These are phyloP conservation scores for Marasmius oreades DNA, from an alignment of 1,284 basidiomycete genomes.

Conservation along the genomic window DNA sequence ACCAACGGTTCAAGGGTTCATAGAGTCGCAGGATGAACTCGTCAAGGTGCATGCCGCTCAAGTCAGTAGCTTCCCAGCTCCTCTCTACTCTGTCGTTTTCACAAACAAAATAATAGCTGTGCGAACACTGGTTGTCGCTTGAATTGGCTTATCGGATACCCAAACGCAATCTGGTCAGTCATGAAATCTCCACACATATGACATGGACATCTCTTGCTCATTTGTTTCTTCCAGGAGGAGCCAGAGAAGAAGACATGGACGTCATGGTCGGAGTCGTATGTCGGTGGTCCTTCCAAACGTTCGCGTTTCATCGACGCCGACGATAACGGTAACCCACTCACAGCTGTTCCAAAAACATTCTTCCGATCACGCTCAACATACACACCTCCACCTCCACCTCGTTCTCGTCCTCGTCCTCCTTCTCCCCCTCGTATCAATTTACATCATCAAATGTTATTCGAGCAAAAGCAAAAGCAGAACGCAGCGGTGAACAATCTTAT, in stretches of 20 bases:
- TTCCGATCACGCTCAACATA: background rate
- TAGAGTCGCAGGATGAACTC: slow-evolving; percentile 52
- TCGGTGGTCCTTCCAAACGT: background rate
- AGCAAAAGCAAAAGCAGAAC: slow-evolving; percentile 1
- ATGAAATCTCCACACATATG: background rate
- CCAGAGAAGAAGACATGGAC: background rate
- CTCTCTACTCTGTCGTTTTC: background rate
- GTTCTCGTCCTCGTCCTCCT: background rate
- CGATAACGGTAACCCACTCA: background rate
- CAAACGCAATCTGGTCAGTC: slow-evolving; percentile 40
- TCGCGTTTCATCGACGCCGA: slow-evolving; percentile 1
- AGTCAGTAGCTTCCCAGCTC: slow-evolving; percentile 32
- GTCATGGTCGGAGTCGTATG: background rate
- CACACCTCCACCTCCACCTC: background rate
- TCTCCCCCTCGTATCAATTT: background rate
- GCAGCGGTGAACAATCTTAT: slow-evolving; percentile 41
- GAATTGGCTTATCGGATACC: slow-evolving; percentile 84
- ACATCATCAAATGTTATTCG: too few species aligned
- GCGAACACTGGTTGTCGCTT: slow-evolving; percentile 74
- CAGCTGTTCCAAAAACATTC: background rate
- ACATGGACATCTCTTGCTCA: background rate
- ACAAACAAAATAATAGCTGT: slow-evolving; percentile 42
- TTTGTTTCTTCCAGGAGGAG: background rate
- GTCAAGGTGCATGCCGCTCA: slow-evolving; percentile 56
- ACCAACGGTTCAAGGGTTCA: slow-evolving; percentile 56